A percentile compares a stretch with the other conserved stretches of the same genome.
Evolutionary conservation across 2,329 filamentous ascomycete genomes (phyloP).

Genomic region (Sclerotinia glacialis): DNA sequence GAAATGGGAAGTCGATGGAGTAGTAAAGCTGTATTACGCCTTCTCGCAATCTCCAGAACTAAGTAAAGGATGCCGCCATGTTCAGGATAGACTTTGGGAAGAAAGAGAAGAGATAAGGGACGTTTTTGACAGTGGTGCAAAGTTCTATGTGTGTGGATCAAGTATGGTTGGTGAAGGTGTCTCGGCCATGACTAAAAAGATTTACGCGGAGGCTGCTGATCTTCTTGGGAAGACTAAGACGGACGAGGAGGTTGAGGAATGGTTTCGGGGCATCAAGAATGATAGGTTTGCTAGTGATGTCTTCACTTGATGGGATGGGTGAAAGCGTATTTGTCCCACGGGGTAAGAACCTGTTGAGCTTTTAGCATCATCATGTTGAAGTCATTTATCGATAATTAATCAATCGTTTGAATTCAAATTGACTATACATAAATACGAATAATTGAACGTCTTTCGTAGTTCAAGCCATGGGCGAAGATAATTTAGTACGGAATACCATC

Average conservation of each 20-base stretch:
- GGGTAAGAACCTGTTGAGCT: background rate
- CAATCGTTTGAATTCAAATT: background rate
- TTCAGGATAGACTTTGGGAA: slow-evolving; percentile 26
- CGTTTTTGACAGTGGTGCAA: slow-evolving; percentile 23
- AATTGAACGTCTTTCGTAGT: too few species aligned
- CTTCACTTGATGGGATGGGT: slow-evolving; percentile 8
- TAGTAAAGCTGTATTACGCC: slow-evolving; percentile 21
- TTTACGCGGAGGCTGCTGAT: slow-evolving; percentile 17
- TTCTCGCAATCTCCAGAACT: slow-evolving; percentile 16
- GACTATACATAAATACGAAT: background rate
- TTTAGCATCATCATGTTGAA: background rate
- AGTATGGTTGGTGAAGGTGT: slow-evolving; percentile 21
- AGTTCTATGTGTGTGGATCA: slow-evolving; percentile 24
- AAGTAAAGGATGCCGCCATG: slow-evolving; percentile 20
- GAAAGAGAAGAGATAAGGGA: slow-evolving; percentile 18
- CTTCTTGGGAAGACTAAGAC: slow-evolving; percentile 12
- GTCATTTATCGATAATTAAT: background rate
- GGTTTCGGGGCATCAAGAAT: slow-evolving; percentile 22
- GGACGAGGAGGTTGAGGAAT: slow-evolving; percentile 24
- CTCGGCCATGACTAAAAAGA: slow-evolving; percentile 20
- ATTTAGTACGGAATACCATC: too few species aligned
- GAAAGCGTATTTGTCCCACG: background rate
- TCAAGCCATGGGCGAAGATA: too few species aligned
- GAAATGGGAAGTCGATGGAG: slow-evolving; percentile 29
- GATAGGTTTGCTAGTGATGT: slow-evolving; percentile 26